Evolutionary conservation across 169 alveolate genomes (phyloP).

Genomic region (Plasmodium gonderi): DNA sequence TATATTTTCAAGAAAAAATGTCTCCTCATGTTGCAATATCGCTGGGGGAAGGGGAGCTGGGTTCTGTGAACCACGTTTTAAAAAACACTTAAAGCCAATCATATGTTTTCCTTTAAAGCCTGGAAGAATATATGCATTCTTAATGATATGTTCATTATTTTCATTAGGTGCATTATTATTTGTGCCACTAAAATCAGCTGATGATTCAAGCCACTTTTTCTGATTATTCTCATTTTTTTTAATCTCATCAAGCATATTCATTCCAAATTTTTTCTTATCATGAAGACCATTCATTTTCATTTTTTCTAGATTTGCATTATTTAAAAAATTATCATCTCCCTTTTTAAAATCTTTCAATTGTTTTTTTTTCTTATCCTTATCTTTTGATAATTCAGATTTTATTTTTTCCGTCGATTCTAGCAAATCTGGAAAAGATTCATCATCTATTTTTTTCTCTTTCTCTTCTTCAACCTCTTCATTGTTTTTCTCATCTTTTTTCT

Average conservation of each 20-base stretch:
- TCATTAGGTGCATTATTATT: not conserved
- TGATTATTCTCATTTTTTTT: slow-evolving; percentile 37
- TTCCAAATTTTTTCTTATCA: slow-evolving; percentile 39
- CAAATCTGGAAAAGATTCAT: slow-evolving; percentile 69
- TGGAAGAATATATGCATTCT: slow-evolving; percentile 33
- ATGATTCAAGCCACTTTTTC: slow-evolving; percentile 35
- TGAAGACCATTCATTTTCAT: not conserved
- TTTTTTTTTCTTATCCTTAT: slow-evolving; percentile 63
- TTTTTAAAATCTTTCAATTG: slow-evolving; percentile 43
- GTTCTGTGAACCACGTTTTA: slow-evolving; percentile 50
- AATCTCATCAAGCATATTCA: slow-evolving; percentile 30
- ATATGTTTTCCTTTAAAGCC: slow-evolving; percentile 70
- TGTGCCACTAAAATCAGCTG: slow-evolving; percentile 7
- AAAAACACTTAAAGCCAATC: slow-evolving; percentile 69
- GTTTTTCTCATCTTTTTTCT: slow-evolving; percentile 32
- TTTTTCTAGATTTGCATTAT: slow-evolving; percentile 12
- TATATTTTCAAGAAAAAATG: not conserved
- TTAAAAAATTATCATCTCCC: slow-evolving; percentile 25
- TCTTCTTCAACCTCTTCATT: slow-evolving; percentile 49
- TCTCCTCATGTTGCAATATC: not conserved
- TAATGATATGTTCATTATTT: not conserved
- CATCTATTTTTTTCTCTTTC: slow-evolving; percentile 66
- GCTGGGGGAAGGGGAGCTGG: slow-evolving; percentile 58
- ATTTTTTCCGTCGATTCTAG: slow-evolving; percentile 71
- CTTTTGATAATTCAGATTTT: slow-evolving; percentile 52